Evolutionary conservation across 2,329 filamentous ascomycete genomes (phyloP), one percentile per base, ranked within the genome.

Genomic region (Pseudogymnoascus sp.): DNA sequence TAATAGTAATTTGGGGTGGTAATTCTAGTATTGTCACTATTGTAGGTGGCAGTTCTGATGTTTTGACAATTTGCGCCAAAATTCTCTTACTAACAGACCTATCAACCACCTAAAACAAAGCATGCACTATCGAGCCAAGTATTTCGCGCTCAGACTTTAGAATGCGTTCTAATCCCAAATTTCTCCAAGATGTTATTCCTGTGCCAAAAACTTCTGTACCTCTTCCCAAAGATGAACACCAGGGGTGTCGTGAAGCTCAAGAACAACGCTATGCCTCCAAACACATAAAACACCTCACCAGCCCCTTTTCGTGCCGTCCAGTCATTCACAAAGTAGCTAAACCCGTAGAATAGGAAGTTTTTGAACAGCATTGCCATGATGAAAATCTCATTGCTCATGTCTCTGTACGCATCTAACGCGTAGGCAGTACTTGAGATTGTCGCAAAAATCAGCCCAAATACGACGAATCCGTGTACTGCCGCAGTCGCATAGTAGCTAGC

Each of bases 351-450:
- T n/a, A 78, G 63, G 35, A 78, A 70, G 65, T 78, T 78, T 71
- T 78, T 78, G 65, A 77, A 70, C 23, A 76, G 68, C 76, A 78
- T 78, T 49, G 71, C 73, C 6, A 72, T 72, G 63, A 78, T 77
- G 68, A 78, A 78, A 26, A 77, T 72, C 68, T 78, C 76, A 8
- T 71, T 73, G 49, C 70, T 73, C 70, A 77, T 75, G 61, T 74
- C 72, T 31, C 75, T 68, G 66, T 72, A 77, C 2, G 75, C 73
- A 43, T 78, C 75, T 2, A 78, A 70, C 3, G 70, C 70, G 63
- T 77, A 78, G 2, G 71, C 66, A 2, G 72, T 72, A 1, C 71
- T 66, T 6, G 74, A 59, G 23, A 75, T 71, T 14, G 69, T 68
- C 1, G 73, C 68, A 58, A 69, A 70, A 37, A 69, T 66, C 38